A percentile compares a stretch with the other conserved stretches of the same genome.
Evolutionary conservation across 371 early-diverging fungal genomes (phyloP).

Genomic region (Mortierella sp.): DNA sequence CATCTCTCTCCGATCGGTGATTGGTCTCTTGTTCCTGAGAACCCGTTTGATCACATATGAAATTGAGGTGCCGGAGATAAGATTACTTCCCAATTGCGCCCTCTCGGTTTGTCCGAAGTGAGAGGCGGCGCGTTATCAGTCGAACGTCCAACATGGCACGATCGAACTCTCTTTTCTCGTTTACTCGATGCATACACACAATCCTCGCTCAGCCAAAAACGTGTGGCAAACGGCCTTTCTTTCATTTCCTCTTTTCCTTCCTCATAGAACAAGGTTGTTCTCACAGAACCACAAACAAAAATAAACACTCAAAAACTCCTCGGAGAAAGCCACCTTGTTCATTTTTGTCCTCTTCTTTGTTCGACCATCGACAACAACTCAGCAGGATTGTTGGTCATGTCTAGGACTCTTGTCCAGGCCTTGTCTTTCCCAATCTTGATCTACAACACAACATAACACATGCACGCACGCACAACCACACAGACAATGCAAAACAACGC

Average conservation of each 20-base stretch:
- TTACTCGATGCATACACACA: not conserved
- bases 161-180: not conserved
- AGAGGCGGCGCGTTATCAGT: too few species aligned
- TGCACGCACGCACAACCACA: constrained; percentile 3
- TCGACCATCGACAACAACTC: not conserved
- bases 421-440: not conserved
- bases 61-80: too few species aligned
- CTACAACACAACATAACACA: not conserved
- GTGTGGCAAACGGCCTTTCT: not conserved
- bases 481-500: not conserved
- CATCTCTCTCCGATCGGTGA: not conserved
- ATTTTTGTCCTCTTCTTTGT: not conserved
- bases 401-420: not conserved
- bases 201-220: not conserved
- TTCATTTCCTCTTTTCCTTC: not conserved
- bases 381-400: not conserved
- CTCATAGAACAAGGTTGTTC: constrained; percentile 1
- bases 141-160: too few species aligned
- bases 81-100: too few species aligned
- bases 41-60: not conserved
- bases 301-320: not conserved
- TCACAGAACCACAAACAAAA: not conserved
- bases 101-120: too few species aligned
- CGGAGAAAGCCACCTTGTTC: not conserved
- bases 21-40: not conserved